Evolutionary conservation across 2,329 filamentous ascomycete species (phyloP), one percentile per base, ranked within the genome.

Genomic region (Madurella mycetomatis): DNA sequence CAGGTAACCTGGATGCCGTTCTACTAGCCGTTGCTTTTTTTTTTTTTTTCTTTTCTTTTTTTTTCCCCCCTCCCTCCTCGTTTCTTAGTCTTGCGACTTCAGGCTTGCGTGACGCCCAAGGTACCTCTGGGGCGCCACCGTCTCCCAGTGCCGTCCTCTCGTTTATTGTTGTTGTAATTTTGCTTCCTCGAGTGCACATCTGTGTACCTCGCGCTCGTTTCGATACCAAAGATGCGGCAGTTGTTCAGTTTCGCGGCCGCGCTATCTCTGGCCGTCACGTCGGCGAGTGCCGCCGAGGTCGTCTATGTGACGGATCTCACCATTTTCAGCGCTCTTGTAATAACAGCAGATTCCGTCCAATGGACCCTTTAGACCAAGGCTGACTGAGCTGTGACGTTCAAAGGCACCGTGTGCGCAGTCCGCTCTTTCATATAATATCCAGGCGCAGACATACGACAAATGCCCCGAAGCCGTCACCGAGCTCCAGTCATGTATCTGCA

Each of bases 401-500:
- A 56, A 81, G 76, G 78, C 78, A 40, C 76, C 77, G 19, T 82
- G 79, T 62, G 79, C 72, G 4, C 69, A 73, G 55, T 68, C 64
- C 1, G 79, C 76, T 9, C 54, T 82, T 40, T 73, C 70, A 2
- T 71, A 73, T 55, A 71, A 73, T 53, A 65, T 82, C 58, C 68
- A 72, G 54, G 55, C 60, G 37, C 70, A 75, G 58, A 80, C 78
- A 0, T 63, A 68, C 30, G 66, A 69, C 9, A 68, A 67, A 44
- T 81, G 78, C 57, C 73, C 73, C 13, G 67, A 73, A 25, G 73
- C 65, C 5, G 73, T 72, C 13, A 70, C 72, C 4, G 73, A 69
- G 4, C 65, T 82, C 9, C 77, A 81, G 58, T 73, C 72, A 9
- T 82, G 79, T 54, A 70, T 79, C n/a, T 82, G 79, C 67, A 75